Evolutionary conservation across 306 rosid genomes (phyloP), one percentile per base, ranked within the genome.

Genomic region (Castanopsis chinensis): DNA sequence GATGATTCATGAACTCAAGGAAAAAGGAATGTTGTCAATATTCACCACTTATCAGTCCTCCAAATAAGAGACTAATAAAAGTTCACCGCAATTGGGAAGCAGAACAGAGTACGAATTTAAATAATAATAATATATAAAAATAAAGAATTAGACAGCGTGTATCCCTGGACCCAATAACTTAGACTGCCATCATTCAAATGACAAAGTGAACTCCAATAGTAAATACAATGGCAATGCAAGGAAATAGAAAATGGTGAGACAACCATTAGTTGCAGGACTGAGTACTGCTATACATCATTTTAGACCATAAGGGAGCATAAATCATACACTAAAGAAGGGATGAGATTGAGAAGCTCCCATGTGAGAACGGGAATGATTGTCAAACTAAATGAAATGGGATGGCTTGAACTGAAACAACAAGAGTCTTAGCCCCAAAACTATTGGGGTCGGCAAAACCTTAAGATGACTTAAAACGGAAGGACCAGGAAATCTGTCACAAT

Each of bases 1-100:
- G 51, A 43, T 10, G 30, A n/a, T 30, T 60, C 10, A n/a, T 72
- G 45, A 55, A 71, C 65, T 45, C 82, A 76, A 84, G 58, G 59
- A 18, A 51, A 21, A 45, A 23, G 32, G 15, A 68, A 68, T 19
- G 18, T 10, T 49, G 53, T 35, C 67, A 60, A 60, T 60, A 25
- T 60, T 60, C 67, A 60, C 19, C 35, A 25, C 19, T 64, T 64
- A 30, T 28, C 45, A 30, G 43, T 4, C 70, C 21, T 17, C 21
- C 32, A 28, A 64, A 64, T 74, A 49, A 76, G 59, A 73, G 57
- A 79, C 25, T 51, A 73, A 61, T 51, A 73, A 61, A 1, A 76
- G 15, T 43, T 30, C 71, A 52, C 35, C 68, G 55, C 41, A 78
- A 61, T 54, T 8, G 51, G 56, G 72, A 61, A 70, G 43, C 69